Evolutionary conservation across 352 stramenopile genomes (phyloP).

Genomic region (Phytophthora sp.): DNA sequence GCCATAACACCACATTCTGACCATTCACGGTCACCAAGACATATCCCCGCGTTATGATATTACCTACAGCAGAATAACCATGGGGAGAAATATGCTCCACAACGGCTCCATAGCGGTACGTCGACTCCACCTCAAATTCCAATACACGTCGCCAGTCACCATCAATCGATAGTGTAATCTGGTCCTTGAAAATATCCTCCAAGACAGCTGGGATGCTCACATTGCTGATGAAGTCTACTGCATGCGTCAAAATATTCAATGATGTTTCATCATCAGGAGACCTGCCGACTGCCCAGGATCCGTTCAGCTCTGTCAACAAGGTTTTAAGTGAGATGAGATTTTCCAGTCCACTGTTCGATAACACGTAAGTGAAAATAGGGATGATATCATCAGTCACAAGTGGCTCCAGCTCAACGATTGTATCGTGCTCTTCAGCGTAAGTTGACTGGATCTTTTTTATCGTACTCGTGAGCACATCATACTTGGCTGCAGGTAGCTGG

Average conservation of each 20-base stretch:
- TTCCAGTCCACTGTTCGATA: conserved; percentile 86
- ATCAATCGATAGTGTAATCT: conserved; percentile 90
- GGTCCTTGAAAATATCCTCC: conserved; percentile 91
- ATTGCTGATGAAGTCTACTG: conserved; percentile 86
- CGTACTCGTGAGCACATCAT: conserved; percentile 76
- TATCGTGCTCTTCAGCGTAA: conserved; percentile 77
- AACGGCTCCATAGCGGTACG: conserved; percentile 84
- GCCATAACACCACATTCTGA: conserved; percentile 88
- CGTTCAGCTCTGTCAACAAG: conserved; percentile 77
- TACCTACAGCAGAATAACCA: conserved; percentile 72
- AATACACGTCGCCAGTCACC: conserved; percentile 82
- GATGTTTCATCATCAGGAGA: conserved; percentile 69
- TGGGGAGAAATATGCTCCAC: conserved; percentile 81
- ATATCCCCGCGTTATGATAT: conserved; percentile 75
- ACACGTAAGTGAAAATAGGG: conserved; percentile 90
- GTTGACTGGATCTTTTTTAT: conserved; percentile 81
- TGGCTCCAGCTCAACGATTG: conserved; percentile 50
- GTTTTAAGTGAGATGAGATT: conserved; percentile 85
- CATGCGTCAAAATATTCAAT: conserved; percentile 78
- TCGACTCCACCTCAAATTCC: conserved; percentile 83
- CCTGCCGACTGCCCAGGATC: conserved; percentile 64
- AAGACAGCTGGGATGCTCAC: conserved; percentile 87
- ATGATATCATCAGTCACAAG: conserved; percentile 88
- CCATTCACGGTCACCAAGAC: conserved; percentile 88
- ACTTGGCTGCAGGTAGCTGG: conserved; percentile 73